Conservation (phyloP, 148 eudicot genomes). For the Camellia sinensis region DNA sequence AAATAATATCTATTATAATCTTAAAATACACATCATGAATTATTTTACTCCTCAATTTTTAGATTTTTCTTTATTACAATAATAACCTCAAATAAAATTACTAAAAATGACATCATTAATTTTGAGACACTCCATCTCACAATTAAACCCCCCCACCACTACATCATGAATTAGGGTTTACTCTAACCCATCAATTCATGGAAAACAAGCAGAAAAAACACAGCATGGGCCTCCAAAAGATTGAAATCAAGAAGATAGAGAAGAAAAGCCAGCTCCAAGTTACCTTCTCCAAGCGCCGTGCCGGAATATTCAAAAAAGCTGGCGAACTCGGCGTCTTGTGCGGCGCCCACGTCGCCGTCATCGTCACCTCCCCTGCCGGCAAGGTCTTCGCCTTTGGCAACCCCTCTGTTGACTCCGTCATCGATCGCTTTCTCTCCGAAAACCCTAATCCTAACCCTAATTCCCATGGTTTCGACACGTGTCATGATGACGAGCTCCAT, state of each 20-base stretch:
- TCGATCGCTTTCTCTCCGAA: not conserved
- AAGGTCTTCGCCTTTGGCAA: constrained; percentile 7
- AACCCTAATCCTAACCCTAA: not conserved
- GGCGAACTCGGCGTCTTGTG: not conserved
- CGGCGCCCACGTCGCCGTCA: not conserved
- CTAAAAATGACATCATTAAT: too few relatives aligned
- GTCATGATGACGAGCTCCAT: too few relatives aligned
- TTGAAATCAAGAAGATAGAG: constrained; percentile 15
- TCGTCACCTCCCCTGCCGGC: not conserved
- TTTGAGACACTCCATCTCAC: too few relatives aligned
- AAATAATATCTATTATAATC: too few relatives aligned
- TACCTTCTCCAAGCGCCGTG: constrained; percentile 1
- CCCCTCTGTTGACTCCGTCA: not conserved
- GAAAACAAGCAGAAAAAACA: not conserved
- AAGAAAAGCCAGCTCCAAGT: constrained; percentile 1
- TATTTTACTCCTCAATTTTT: too few relatives aligned
- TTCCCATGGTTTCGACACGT: not conserved
- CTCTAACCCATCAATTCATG: not conserved
- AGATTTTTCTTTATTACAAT: too few relatives aligned
- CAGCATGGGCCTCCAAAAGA: constrained; percentile 4
- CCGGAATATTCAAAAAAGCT: not conserved
- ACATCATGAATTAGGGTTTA: too few relatives aligned
- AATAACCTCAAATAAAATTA: too few relatives aligned
- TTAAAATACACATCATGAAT: too few relatives aligned
- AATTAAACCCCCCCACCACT: too few relatives aligned